Evolutionary conservation across 148 eudicot genomes (phyloP).

Genomic region (Rhododendron griersonianum): DNA sequence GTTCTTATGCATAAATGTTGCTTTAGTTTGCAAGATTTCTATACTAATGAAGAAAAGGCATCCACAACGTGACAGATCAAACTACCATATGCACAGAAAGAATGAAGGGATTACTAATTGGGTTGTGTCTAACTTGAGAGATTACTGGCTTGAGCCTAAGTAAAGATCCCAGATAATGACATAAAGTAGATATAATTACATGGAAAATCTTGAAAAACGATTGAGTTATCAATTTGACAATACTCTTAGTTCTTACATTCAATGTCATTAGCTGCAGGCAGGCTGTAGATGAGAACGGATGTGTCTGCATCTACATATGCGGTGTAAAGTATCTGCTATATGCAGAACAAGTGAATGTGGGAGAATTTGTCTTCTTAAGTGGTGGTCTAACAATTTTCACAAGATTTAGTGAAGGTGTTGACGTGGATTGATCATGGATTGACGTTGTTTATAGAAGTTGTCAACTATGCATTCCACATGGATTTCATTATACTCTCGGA

Average conservation of each 20-base stretch:
- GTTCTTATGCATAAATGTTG: not conserved
- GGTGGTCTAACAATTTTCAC: no score
- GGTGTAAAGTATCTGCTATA: not conserved
- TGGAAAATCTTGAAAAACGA: not conserved
- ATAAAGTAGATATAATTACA: not conserved
- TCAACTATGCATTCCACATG: no score
- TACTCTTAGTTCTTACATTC: not conserved
- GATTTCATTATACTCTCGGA: no score
- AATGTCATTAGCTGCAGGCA: not conserved
- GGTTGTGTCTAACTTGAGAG: not conserved
- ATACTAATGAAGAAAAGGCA: not conserved
- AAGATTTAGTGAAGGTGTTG: no score
- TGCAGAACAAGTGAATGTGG: not conserved
- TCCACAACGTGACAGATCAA: not conserved
- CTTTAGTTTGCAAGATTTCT: not conserved
- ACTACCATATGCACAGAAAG: constrained; percentile 2
- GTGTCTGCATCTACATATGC: not conserved
- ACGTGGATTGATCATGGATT: no score
- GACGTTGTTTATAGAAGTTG: no score
- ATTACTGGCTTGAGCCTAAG: not conserved
- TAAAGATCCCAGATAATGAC: not conserved
- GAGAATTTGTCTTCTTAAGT: no score
- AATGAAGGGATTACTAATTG: not conserved
- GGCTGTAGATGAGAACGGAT: not conserved
- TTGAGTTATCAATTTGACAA: not conserved